Percentiles rank a stretch among this genome's conserved stretches.
phyloP scores from a whole-genome alignment of 176 grass and related monocot species.

The Lolium rigidum region DNA sequence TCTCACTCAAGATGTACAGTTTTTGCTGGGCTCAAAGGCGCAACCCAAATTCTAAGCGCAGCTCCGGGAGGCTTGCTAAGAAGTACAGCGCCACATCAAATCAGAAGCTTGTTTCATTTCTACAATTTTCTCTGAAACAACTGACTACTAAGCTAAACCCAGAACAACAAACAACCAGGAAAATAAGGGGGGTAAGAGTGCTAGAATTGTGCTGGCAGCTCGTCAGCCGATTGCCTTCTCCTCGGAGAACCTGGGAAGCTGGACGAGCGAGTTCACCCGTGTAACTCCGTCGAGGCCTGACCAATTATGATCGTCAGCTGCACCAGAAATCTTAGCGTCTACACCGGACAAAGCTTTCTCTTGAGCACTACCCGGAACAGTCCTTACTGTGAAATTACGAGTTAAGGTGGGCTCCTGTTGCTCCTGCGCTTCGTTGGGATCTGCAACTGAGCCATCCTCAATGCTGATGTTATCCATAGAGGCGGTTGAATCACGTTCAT shows the following conservation, averaged over 20 bases:
- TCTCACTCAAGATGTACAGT: slow-evolving; percentile 20
- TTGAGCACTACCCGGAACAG: slow-evolving; percentile 47
- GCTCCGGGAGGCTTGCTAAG: neutral
- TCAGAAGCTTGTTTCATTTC: slow-evolving; percentile 40
- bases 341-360: slow-evolving; percentile 46
- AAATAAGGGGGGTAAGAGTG: slow-evolving; percentile 28
- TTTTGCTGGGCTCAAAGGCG: slow-evolving; percentile 29
- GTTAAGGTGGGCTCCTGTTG: slow-evolving; percentile 64
- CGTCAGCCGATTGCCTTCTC: slow-evolving; percentile 61
- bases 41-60: neutral
- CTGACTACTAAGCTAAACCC: slow-evolving; percentile 38
- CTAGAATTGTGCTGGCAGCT: slow-evolving; percentile 22
- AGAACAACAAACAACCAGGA: slow-evolving; percentile 28
- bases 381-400: slow-evolving; percentile 76
- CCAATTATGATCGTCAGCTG: slow-evolving; percentile 59
- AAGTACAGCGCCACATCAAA: slow-evolving; percentile 23
- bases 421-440: slow-evolving; percentile 48
- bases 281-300: slow-evolving; percentile 89
- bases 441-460: slow-evolving; percentile 50
- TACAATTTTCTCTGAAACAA: slow-evolving; percentile 40
- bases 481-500: slow-evolving; percentile 54
- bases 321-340: slow-evolving; percentile 34
- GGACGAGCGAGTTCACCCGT: slow-evolving; percentile 87
- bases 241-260: slow-evolving; percentile 89
- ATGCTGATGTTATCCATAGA: slow-evolving; percentile 61